These are phyloP conservation scores for Podaxis sp. DNA, from an alignment of 768 basidiomycete species.

Conservation along the genomic window DNA sequence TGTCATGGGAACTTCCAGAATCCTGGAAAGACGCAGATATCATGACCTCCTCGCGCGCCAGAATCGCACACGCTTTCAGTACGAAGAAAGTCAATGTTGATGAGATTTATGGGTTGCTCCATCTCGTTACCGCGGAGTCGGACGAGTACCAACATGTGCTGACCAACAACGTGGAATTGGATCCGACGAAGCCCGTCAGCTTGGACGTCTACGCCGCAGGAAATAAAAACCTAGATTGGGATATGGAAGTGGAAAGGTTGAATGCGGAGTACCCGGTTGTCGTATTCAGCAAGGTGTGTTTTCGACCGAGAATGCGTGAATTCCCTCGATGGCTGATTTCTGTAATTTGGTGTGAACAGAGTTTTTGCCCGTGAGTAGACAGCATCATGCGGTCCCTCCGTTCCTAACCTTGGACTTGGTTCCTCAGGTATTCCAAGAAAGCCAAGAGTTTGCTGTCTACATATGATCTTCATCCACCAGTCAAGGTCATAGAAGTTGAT, in stretches of 20 bases:
- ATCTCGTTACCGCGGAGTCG: slow-evolving; percentile 47
- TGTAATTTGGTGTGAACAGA: slow-evolving; percentile 29
- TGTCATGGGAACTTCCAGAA: slow-evolving; percentile 38
- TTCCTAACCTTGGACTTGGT: background rate
- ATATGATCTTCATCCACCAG: slow-evolving; percentile 59
- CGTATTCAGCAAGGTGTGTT: slow-evolving; percentile 75
- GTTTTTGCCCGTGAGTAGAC: slow-evolving; percentile 67
- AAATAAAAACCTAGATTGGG: slow-evolving; percentile 40
- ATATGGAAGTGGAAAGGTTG: slow-evolving; percentile 34
- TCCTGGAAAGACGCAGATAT: slow-evolving; percentile 29
- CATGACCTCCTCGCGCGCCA: slow-evolving; percentile 33
- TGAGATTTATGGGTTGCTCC: slow-evolving; percentile 71
- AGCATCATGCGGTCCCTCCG: background rate
- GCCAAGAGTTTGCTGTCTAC: slow-evolving; percentile 59
- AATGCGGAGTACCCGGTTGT: slow-evolving; percentile 56
- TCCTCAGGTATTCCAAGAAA: slow-evolving; percentile 48
- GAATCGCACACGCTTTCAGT: slow-evolving; percentile 33
- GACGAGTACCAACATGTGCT: slow-evolving; percentile 35
- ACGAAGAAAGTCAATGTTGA: slow-evolving; percentile 30
- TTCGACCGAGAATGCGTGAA: background rate
- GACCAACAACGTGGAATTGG: slow-evolving; percentile 34
- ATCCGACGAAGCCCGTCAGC: slow-evolving; percentile 44
- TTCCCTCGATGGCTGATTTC: background rate
- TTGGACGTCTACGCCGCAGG: slow-evolving; percentile 52
- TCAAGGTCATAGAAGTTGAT: slow-evolving; percentile 74